Percentiles rank a stretch among this genome's conserved stretches.
phyloP scores from a whole-genome alignment of 495 filamentous ascomycete species.

The Apodospora peruviana region DNA sequence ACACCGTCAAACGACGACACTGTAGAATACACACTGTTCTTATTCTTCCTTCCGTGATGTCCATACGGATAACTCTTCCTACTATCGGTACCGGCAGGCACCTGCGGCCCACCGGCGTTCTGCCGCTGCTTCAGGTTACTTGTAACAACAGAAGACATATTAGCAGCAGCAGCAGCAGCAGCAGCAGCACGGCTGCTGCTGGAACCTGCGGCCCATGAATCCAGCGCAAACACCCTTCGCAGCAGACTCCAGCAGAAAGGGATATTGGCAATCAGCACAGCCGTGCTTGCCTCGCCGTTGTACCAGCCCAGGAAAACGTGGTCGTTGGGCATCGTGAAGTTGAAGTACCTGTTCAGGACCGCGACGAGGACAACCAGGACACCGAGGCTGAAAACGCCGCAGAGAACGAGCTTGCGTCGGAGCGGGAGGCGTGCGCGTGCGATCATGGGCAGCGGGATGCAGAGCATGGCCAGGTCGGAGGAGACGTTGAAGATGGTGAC shows the following conservation, averaged over 20 bases:
- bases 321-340: constrained; percentile 32
- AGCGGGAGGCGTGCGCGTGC: constrained; percentile 15
- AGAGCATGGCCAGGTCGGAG: constrained; percentile 26
- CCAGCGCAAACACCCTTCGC: constrained; percentile 14
- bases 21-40: too few relatives aligned
- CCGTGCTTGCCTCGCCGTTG: constrained; percentile 22
- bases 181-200: too few relatives aligned
- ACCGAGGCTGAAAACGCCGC: constrained; percentile 16
- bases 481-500: constrained; percentile 34
- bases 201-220: too few relatives aligned
- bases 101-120: too few relatives aligned
- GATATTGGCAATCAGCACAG: constrained; percentile 27
- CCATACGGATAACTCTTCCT: too few relatives aligned
- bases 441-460: constrained; percentile 26
- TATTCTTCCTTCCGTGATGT: too few relatives aligned
- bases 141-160: too few relatives aligned
- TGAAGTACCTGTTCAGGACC: constrained; percentile 14
- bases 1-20: too few relatives aligned
- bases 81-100: too few relatives aligned
- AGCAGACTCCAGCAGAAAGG: constrained; percentile 24
- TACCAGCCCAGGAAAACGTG: constrained; percentile 30
- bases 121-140: too few relatives aligned
- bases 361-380: constrained; percentile 26
- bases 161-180: too few relatives aligned
- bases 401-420: constrained; percentile 10